Percentiles rank a stretch among this genome's conserved stretches.
Evolutionary conservation across 2,329 filamentous ascomycete species (phyloP).

Genomic region (Bipolaris victoriae): DNA sequence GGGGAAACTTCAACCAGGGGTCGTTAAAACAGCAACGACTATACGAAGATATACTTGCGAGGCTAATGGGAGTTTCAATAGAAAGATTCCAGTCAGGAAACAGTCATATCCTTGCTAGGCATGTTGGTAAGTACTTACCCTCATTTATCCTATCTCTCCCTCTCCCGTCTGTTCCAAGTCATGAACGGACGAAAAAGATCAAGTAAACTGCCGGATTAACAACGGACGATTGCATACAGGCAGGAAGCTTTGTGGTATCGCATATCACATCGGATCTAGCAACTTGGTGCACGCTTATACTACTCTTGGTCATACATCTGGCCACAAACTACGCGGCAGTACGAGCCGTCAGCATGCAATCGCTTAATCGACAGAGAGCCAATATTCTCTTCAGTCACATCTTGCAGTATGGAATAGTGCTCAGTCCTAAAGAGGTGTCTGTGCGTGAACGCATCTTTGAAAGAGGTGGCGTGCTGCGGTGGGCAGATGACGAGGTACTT

Average conservation of each 20-base stretch:
- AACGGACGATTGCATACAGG: conserved; percentile 45
- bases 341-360: conserved; percentile 79
- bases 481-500: conserved; percentile 53
- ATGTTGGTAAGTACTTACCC: conserved; percentile 66
- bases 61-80: conserved; percentile 30
- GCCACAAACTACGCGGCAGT: conserved; percentile 88
- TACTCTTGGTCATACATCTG: conserved; percentile 77
- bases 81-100: conserved; percentile 95
- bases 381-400: conserved; percentile 72
- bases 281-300: conserved; percentile 75
- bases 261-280: conserved; percentile 71
- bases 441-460: conserved; percentile 64
- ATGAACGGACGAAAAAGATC: background rate
- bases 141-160: background rate
- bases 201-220: background rate
- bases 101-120: conserved; percentile 84
- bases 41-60: background rate
- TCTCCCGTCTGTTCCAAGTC: background rate
- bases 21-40: too few species aligned
- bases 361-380: conserved; percentile 84
- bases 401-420: conserved; percentile 51
- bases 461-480: conserved; percentile 69
- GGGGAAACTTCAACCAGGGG: too few species aligned
- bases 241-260: conserved; percentile 81
- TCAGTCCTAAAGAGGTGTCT: conserved; percentile 71